Conservation (phyloP, 2,329 filamentous ascomycete genomes). For the Trichoderma polysporum region DNA sequence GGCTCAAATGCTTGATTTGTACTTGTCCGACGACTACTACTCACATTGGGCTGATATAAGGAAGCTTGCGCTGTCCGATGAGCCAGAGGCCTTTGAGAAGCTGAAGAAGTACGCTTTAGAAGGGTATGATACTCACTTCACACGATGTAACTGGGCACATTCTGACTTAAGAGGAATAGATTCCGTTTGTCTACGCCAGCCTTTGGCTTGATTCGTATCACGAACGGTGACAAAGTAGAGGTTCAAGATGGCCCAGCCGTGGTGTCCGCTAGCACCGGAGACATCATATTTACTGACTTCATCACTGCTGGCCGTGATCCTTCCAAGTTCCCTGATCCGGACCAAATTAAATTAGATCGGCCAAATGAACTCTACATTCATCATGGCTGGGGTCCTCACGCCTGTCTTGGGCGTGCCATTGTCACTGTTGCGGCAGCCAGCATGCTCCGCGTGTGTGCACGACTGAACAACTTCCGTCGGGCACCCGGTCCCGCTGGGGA, state of each 20-base stretch:
- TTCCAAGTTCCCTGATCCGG: slow-evolving; percentile 49
- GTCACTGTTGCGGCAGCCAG: slow-evolving; percentile 19
- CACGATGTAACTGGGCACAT: neutral
- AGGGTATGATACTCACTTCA: slow-evolving; percentile 28
- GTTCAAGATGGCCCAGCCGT: slow-evolving; percentile 35
- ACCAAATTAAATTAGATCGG: slow-evolving; percentile 50
- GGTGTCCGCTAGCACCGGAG: slow-evolving; percentile 39
- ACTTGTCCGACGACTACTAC: slow-evolving; percentile 46
- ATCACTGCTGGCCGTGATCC: slow-evolving; percentile 49
- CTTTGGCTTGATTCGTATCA: slow-evolving; percentile 48
- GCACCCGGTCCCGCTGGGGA: slow-evolving; percentile 20
- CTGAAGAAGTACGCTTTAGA: slow-evolving; percentile 51
- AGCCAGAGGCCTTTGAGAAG: slow-evolving; percentile 44
- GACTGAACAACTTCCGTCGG: slow-evolving; percentile 13
- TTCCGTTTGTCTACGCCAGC: slow-evolving; percentile 49
- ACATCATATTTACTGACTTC: slow-evolving; percentile 53
- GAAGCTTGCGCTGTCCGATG: slow-evolving; percentile 44
- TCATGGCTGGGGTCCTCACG: slow-evolving; percentile 53
- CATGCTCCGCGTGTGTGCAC: slow-evolving; percentile 18
- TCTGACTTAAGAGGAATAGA: slow-evolving; percentile 21
- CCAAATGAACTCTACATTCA: slow-evolving; percentile 52
- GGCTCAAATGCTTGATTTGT: slow-evolving; percentile 52
- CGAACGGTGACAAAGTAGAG: slow-evolving; percentile 36
- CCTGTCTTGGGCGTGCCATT: slow-evolving; percentile 25
- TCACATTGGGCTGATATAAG: slow-evolving; percentile 50